Evolutionary conservation across 345 rosid genomes (phyloP), one percentile per base, ranked within the genome.

Genomic region (Nasturtium officinale): DNA sequence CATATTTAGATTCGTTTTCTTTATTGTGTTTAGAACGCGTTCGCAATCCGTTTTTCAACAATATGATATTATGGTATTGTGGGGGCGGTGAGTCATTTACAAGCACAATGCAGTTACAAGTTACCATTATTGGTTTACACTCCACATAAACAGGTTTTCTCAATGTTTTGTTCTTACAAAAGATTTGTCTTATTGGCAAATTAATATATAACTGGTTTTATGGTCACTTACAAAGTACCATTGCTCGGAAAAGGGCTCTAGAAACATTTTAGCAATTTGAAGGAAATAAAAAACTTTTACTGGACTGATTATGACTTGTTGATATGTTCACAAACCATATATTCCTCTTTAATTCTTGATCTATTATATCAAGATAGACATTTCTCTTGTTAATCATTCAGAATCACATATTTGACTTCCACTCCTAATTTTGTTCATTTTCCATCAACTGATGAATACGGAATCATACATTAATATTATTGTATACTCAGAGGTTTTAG

Each of bases 301-400:
- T 72, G 15, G 70, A 64, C 47, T 42, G 16, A 42, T 62, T 62
- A 32, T 40, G 69, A 40, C 69, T 40, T 42, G 26, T 52, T 53
- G 61, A 62, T 53, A 30, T 21, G 5, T 32, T 56, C 58, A 62
- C 23, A 64, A 73, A 55, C 62, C 65, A 71, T 33, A 64, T 73
- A 73, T 64, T 64, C 77, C 71, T 63, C 48, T 40, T 21, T 32
- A 32, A 73, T 73, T 32, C 57, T 73, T 42, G 32, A 56, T 45
- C 20, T 16, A 33, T 46, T 17, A 23, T 8, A 55, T 73, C 50
- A 46, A 46, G 10, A 47, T 30, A 23, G 32, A 64, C 17, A 65
- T 15, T 72, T 63, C 16, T 45, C 5, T 28, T 61, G 69, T 64
- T 64, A 61, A 61, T 62, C 6, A 54, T 54, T 33, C 28, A 62